Base-by-base conservation (phyloP, 768 basidiomycete species). In the Coprinopsis strossmayeri region DNA sequence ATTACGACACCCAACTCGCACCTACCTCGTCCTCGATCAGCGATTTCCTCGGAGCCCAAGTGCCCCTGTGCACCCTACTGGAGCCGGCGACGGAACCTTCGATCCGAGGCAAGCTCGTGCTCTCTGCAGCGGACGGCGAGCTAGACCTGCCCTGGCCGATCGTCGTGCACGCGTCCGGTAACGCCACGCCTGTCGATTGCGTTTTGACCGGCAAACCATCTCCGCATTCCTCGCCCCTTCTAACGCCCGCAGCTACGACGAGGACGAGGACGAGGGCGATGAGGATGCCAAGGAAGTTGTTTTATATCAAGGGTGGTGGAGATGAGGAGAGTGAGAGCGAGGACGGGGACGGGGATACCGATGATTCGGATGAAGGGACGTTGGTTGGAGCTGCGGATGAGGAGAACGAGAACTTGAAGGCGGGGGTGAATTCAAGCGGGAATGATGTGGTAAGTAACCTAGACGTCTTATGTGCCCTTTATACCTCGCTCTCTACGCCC, bases 51-150 rank as follows among this genome's bases (percentile, higher is more conserved):
- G 26, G 28, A 3, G 80, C 83, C 53, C 72, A 73, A 7, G 74
- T 85, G 30, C 78, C 81, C 11, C 57, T 70, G 3, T 73, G 73
- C 52, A 80, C 76, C 0, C 74, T 85, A 37, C 61, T 73, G 1
- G 78, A 83, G 56, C 79, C 82, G 5, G 81, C 83, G 13, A 85
- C 82, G 2, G 77, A 82, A 49, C 83, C 82, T 0, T 74, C 78
- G 1, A 76, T 72, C 1, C 69, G 68, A 18, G 55, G 53, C 15
- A 51, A 51, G 17, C 68, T 84, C 26, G 67, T 79, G 10, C 69
- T 85, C 5, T 72, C 69, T 32, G 76, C 74, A 27, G 72, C 77
- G 46, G n/a, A n/a, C n/a, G n/a, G n/a, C n/a, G n/a, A n/a, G n/a
- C n/a, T n/a, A n/a, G 76, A 78, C 51, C 71, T 84, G 50, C 80